Base-by-base conservation (phyloP, 75 land plant species). In the Pinus taeda region DNA sequence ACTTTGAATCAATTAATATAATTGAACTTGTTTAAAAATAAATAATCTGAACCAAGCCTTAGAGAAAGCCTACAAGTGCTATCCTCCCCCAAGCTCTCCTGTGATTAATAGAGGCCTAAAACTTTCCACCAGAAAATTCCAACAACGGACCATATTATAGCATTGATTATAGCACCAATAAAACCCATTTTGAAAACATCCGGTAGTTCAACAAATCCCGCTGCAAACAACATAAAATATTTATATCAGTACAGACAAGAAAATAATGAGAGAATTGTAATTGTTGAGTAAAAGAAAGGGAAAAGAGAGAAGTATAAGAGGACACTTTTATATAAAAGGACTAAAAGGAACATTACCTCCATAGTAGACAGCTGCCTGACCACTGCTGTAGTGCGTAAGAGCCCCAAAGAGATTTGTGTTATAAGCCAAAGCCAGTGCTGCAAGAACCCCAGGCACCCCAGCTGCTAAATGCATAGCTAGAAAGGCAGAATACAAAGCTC, bases 361-460 rank as follows among this genome's bases (percentile, higher is more conserved):
- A 88, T 81, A 97, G 59, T 97, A 97, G 2, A 97, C 98, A 79
- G 99, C 99, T 63, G 99, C 98, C 79, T 97, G 99, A 53, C 99
- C 99, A 90, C 99, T 97, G 82, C 99, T 97, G 81, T 97, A 97
- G 82, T 97, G 99, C 4, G 99, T 95, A 39, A 97, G 70, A 37
- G 98, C 99, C 57, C 99, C 99, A 87, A 97, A 97, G 11, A 97
- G 91, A 79, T 95, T 97, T n/a, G 99, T 95, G 49, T 97, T 97
- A 79, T 88, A 97, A 8, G 98, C 99, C 67, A 97, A 83, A 69
- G 96, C 95, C 57, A 97, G 84, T 3, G 99, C 99, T 78, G 99
- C 91, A 49, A 97, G 73, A 24, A 91, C 89, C 77, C 94, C 91
- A 37, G 99, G 99, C 4, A 97, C 98, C 18, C 96, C 96, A 61